Evolutionary conservation across 2,329 filamentous ascomycete genomes (phyloP), one percentile per base, ranked within the genome.

Genomic region (Coniochaeta pulveracea): DNA sequence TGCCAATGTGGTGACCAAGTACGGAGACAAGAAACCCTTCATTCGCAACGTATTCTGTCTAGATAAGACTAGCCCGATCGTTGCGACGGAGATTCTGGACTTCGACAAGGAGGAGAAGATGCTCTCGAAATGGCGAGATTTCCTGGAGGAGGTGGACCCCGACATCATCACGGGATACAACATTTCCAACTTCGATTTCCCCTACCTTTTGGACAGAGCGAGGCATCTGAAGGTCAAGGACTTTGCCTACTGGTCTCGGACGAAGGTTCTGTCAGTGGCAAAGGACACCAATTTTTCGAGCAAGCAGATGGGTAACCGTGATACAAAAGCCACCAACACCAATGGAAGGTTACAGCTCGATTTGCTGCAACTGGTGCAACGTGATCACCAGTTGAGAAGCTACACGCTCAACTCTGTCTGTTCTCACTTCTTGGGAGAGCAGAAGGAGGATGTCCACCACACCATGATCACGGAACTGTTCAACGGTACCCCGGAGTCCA

Each of bases 91-190:
- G 47, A 79, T 98, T 34, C 67, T 94, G 25, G 81, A 86, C 40
- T 95, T 82, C 43, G 66, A 80, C 12, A 69, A 72, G 26, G 91
- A 98, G 54, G 76, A 81, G 35, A 76, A 86, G 40, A 91, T 98
- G 88, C 66, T 98, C n/a, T 76, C 80, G 58, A 76, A 78, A 26
- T 98, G 91, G 91, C 79, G 83, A 48, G 72, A 93, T 38, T 98
- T 98, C 43, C 57, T 98, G 11, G 70, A 93, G 45, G 76, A 85
- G 47, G 85, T 91, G 1, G 91, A 98, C 44, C 89, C 91, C 1
- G 91, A 98, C 59, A 83, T 98, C 43, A 94, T 98, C 49, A 98
- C 93, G 35, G 91, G 91, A 28, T 98, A 98, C 76, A 98, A 98
- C 56, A 98, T 93, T 60, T 66, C 84, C 51, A 98, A 98, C 60